Conservation (phyloP, 2,329 filamentous ascomycete species). For the Hymenoscyphus albidus region DNA sequence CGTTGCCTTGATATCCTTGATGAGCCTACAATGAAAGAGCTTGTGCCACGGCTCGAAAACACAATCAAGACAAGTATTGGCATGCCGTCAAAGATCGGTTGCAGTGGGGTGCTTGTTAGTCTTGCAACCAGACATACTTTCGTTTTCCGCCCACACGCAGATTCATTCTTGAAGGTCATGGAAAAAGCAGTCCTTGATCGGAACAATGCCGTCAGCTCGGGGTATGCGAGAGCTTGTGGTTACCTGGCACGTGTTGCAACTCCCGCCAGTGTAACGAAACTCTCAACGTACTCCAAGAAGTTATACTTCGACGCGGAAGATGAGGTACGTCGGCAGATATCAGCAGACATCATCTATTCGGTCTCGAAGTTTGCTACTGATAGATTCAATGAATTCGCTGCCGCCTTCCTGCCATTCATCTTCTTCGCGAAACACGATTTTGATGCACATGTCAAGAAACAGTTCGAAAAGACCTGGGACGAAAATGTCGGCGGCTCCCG, state of each 20-base stretch:
- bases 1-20: constrained; percentile 83
- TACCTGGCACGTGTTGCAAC: constrained; percentile 68
- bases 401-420: constrained; percentile 75
- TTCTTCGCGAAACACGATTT: constrained; percentile 86
- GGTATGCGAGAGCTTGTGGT: constrained; percentile 81
- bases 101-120: constrained; percentile 77
- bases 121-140: constrained; percentile 76
- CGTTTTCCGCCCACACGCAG: constrained; percentile 71
- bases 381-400: constrained; percentile 74
- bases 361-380: constrained; percentile 86
- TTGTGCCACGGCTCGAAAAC: constrained; percentile 69
- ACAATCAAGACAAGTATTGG: constrained; percentile 84
- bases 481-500: constrained; percentile 85
- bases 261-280: constrained; percentile 46
- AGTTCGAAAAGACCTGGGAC: constrained; percentile 83
- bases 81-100: constrained; percentile 90
- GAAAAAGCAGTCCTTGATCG: constrained; percentile 82
- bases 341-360: constrained; percentile 78
- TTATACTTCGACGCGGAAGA: constrained; percentile 83
- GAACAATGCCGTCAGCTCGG: constrained; percentile 88
- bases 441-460: constrained; percentile 72
- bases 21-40: constrained; percentile 67
- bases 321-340: constrained; percentile 66
- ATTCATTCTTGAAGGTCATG: constrained; percentile 71
- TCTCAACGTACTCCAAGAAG: constrained; percentile 53